Evolutionary conservation across 176 grass and related monocot genomes (phyloP).

Genomic region (Triticum turgidum): DNA sequence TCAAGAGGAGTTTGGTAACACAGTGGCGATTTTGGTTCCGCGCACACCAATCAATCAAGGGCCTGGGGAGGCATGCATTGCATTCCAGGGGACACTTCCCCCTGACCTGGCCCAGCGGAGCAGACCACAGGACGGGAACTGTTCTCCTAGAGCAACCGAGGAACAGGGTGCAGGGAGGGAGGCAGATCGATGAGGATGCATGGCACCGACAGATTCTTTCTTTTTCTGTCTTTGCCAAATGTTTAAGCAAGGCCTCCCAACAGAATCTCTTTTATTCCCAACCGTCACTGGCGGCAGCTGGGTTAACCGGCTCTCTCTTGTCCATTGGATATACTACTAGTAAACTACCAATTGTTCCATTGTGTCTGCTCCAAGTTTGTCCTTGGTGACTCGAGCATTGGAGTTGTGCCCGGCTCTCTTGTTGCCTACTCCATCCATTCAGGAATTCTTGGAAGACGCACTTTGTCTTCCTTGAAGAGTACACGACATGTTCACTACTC

Average conservation of each 20-base stretch:
- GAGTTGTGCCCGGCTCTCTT: not conserved
- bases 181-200: not conserved
- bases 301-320: constrained; percentile 10
- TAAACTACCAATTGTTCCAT: not conserved
- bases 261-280: not conserved
- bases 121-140: not conserved
- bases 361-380: constrained; percentile 1
- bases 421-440: not conserved
- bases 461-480: constrained; percentile 21
- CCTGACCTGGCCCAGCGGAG: constrained; percentile 16
- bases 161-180: not conserved
- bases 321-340: not conserved
- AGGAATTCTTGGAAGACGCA: not conserved
- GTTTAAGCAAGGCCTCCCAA: not conserved
- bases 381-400: not conserved
- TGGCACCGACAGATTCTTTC: constrained; percentile 31
- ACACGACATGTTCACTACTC: constrained; percentile 17
- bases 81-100: not conserved
- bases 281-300: not conserved
- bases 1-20: not conserved
- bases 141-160: not conserved
- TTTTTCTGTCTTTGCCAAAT: not conserved
- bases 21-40: not conserved
- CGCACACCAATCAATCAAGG: not conserved
- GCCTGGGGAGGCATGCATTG: not conserved